phyloP scores from a whole-genome alignment of 306 rosid species.

The Fagus sylvatica region DNA sequence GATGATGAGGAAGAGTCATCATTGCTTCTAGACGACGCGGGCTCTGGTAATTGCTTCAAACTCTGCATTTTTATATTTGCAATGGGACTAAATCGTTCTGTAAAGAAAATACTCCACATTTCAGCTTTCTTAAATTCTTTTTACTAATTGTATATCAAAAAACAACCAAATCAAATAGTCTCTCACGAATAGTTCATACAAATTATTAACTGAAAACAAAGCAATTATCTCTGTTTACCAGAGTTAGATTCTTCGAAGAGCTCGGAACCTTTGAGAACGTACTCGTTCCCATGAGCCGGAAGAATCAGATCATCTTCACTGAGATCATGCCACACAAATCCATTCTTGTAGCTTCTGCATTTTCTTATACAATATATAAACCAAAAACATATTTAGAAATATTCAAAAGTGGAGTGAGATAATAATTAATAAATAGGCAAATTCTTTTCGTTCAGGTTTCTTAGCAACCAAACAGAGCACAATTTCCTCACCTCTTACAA shows the following conservation, averaged over 20 bases:
- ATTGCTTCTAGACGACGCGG: slow-evolving; percentile 62
- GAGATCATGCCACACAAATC: slow-evolving; percentile 98
- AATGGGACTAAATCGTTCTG: slow-evolving; percentile 62
- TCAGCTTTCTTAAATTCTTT: slow-evolving; percentile 4
- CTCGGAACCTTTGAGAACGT: slow-evolving; percentile 95
- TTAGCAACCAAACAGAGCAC: slow-evolving; percentile 24
- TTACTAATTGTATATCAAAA: neutral
- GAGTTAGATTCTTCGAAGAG: slow-evolving; percentile 79
- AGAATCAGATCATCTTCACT: slow-evolving; percentile 73
- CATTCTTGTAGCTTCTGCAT: slow-evolving; percentile 84
- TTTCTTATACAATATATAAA: slow-evolving; percentile 13
- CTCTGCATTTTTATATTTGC: slow-evolving; percentile 55
- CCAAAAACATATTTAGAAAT: neutral
- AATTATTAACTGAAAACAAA: neutral
- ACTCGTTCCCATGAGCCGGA: slow-evolving; percentile 86
- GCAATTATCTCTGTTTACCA: slow-evolving; percentile 38
- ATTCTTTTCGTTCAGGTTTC: slow-evolving; percentile 1
- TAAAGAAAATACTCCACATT: slow-evolving; percentile 13
- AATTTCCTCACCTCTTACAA: slow-evolving; percentile 72
- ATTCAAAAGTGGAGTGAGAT: neutral
- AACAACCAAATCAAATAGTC: too few relatives aligned
- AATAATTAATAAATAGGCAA: too few relatives aligned
- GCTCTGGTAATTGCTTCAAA: slow-evolving; percentile 72
- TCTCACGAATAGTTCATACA: too few relatives aligned
- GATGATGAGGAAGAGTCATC: slow-evolving; percentile 83